phyloP scores from a whole-genome alignment of 768 basidiomycete species.

The Dioszegia aurantiaca region DNA sequence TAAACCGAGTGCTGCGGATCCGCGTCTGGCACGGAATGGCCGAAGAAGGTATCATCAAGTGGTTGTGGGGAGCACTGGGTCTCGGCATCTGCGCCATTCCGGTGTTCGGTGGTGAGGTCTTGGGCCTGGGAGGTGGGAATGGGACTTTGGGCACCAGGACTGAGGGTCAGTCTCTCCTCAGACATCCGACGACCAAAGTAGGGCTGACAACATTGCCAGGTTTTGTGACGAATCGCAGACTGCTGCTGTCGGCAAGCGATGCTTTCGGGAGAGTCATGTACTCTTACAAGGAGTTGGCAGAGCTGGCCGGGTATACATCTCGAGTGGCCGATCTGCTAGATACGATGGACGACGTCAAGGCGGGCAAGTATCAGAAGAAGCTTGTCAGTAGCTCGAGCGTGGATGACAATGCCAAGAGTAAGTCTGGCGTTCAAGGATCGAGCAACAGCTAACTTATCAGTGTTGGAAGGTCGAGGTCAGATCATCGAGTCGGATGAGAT shows the following conservation, averaged over 20 bases:
- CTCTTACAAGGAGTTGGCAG: constrained; percentile 92
- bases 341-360: constrained; percentile 80
- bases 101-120: constrained; percentile 75
- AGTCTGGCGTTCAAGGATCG: constrained; percentile 39
- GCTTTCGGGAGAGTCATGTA: constrained; percentile 96
- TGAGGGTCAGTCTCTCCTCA: constrained; percentile 63
- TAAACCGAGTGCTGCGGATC: constrained; percentile 72
- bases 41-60: constrained; percentile 95
- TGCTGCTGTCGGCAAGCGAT: constrained; percentile 79
- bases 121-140: constrained; percentile 59
- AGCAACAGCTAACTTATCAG: constrained; percentile 54
- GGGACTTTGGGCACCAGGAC: constrained; percentile 80
- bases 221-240: constrained; percentile 91
- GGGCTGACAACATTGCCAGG: constrained; percentile 56
- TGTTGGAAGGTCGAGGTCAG: constrained; percentile 72
- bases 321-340: constrained; percentile 84
- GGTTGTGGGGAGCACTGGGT: constrained; percentile 88
- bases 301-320: constrained; percentile 92
- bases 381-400: constrained; percentile 71
- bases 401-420: constrained; percentile 74
- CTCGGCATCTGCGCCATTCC: constrained; percentile 89
- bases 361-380: constrained; percentile 83
- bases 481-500: constrained; percentile 77
- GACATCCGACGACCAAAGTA: background rate
- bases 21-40: constrained; percentile 86